These are phyloP conservation scores for Talaromyces sp. DNA, from an alignment of 2,329 filamentous ascomycete genomes.

Conservation along the genomic window DNA sequence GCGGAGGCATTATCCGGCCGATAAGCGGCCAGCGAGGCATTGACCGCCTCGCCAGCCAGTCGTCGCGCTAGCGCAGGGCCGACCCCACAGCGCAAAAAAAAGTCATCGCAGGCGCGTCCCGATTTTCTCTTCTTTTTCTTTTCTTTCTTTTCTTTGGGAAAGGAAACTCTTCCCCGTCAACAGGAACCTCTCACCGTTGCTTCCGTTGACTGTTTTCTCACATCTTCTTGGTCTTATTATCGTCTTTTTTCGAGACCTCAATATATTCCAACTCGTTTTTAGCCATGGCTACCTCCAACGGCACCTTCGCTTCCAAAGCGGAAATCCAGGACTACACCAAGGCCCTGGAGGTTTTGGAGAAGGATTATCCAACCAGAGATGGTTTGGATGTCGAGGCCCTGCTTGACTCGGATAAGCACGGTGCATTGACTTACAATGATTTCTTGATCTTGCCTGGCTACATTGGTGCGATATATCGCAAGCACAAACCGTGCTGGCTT, in stretches of 20 bases:
- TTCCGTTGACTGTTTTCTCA: slow-evolving; percentile 41
- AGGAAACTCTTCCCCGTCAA: slow-evolving; percentile 57
- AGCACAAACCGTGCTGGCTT: background rate
- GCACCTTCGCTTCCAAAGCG: slow-evolving; percentile 44
- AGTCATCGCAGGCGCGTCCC: slow-evolving; percentile 1
- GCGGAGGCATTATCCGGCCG: background rate
- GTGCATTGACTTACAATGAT: slow-evolving; percentile 97
- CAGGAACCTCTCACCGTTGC: slow-evolving; percentile 40
- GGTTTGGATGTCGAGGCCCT: slow-evolving; percentile 82
- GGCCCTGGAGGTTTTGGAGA: slow-evolving; percentile 73
- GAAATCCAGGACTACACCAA: slow-evolving; percentile 66
- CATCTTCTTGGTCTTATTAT: slow-evolving; percentile 16
- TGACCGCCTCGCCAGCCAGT: slow-evolving; percentile 4
- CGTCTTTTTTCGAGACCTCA: slow-evolving; percentile 16
- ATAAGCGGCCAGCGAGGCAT: background rate
- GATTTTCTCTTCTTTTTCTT: slow-evolving; percentile 18
- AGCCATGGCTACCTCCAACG: slow-evolving; percentile 70
- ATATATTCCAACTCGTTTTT: slow-evolving; percentile 13
- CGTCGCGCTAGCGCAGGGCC: background rate
- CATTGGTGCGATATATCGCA: slow-evolving; percentile 58
- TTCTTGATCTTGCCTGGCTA: slow-evolving; percentile 95
- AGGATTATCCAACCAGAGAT: slow-evolving; percentile 72
- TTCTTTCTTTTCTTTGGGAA: slow-evolving; percentile 51
- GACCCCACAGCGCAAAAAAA: slow-evolving; percentile 11
- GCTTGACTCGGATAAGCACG: slow-evolving; percentile 84